phyloP scores from a whole-genome alignment of 257 asterid genomes.

The Solanum okadae region DNA sequence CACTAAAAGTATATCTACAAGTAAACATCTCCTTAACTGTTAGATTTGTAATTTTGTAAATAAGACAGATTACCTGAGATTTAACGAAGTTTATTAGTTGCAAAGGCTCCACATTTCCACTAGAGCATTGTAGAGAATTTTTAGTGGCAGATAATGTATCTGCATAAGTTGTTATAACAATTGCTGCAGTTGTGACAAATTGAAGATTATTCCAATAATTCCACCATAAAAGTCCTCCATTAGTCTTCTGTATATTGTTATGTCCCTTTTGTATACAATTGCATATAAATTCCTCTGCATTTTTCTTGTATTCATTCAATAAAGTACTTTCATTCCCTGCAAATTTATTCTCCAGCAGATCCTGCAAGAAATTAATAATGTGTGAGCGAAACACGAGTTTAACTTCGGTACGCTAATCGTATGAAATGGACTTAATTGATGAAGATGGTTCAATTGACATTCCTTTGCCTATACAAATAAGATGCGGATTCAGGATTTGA shows the following conservation, averaged over 20 bases:
- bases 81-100: constrained; percentile 19
- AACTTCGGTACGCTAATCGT: not conserved
- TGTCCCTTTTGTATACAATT: constrained; percentile 40
- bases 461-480: not conserved
- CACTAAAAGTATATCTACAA: not conserved
- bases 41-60: not conserved
- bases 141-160: constrained; percentile 13
- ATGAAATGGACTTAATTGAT: not conserved
- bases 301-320: constrained; percentile 8
- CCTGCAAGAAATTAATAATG: constrained; percentile 6
- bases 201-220: constrained; percentile 42
- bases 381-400: not conserved
- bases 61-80: constrained; percentile 28
- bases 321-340: constrained; percentile 1
- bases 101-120: constrained; percentile 10
- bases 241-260: constrained; percentile 14
- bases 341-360: constrained; percentile 14
- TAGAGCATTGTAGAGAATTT: constrained; percentile 17
- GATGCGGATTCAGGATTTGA: not conserved
- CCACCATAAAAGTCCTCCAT: constrained; percentile 45
- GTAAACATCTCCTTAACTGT: not conserved
- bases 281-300: constrained; percentile 43
- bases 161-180: constrained; percentile 31
- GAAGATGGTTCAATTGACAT: not conserved
- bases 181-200: constrained; percentile 36